A percentile compares a stretch with the other conserved stretches of the same genome.
Evolutionary conservation across 2,329 filamentous ascomycete genomes (phyloP).

Genomic region (Pyricularia sp.): DNA sequence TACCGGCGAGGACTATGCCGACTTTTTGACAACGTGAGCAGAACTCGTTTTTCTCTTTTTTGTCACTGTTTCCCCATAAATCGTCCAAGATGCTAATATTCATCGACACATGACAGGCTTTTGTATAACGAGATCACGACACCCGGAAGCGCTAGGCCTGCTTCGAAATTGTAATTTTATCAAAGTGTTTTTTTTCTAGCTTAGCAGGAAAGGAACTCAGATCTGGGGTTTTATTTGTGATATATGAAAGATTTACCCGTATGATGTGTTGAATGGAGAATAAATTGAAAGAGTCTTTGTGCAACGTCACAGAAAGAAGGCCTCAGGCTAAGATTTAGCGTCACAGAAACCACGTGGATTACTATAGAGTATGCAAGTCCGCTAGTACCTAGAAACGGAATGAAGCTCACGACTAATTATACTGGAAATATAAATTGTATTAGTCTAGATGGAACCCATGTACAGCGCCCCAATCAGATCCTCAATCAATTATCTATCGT

Average conservation of each 20-base stretch:
- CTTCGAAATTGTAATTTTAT: slow-evolving; percentile 50
- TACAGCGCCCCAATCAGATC: too few species aligned
- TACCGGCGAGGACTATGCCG: slow-evolving; percentile 93
- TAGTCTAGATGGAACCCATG: too few species aligned
- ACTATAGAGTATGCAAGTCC: too few species aligned
- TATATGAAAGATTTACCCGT: not conserved
- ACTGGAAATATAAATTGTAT: too few species aligned
- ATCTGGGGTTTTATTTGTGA: not conserved
- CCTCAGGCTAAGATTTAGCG: too few species aligned
- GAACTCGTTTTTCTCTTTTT: not conserved
- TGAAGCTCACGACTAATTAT: too few species aligned
- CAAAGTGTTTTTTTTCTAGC: not conserved
- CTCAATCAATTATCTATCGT: too few species aligned
- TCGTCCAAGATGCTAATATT: not conserved
- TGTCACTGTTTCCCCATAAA: not conserved
- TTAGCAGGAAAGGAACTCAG: not conserved
- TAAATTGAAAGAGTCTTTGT: not conserved
- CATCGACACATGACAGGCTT: slow-evolving; percentile 50
- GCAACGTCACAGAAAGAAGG: too few species aligned
- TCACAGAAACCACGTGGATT: too few species aligned
- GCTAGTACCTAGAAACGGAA: too few species aligned
- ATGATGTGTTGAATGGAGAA: not conserved
- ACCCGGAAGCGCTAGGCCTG: slow-evolving; percentile 50
- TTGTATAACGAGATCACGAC: slow-evolving; percentile 84
- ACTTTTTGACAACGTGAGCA: slow-evolving; percentile 79